Conservation (phyloP, 768 basidiomycete genomes). For the Russula sp. region DNA sequence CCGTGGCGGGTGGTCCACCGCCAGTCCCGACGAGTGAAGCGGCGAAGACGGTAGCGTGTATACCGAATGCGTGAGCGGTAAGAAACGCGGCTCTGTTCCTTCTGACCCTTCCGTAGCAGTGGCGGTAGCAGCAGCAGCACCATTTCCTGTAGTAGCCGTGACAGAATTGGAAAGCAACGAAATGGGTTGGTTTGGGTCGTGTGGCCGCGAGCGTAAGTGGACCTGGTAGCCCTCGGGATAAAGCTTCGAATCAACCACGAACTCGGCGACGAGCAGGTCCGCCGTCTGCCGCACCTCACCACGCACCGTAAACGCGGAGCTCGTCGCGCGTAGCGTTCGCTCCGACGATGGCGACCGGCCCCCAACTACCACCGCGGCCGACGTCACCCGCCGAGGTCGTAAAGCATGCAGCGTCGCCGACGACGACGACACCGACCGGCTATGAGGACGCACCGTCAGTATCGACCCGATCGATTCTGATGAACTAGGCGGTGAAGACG, state of each 20-base stretch:
- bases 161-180: constrained; percentile 25
- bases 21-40: constrained; percentile 64
- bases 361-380: constrained; percentile 19
- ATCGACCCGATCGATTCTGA: constrained; percentile 5
- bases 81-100: constrained; percentile 22
- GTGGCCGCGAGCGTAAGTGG: constrained; percentile 36
- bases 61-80: constrained; percentile 53
- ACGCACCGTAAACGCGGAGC: constrained; percentile 54
- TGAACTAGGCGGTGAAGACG: background rate
- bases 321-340: constrained; percentile 28
- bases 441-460: constrained; percentile 11
- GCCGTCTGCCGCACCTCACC: constrained; percentile 53
- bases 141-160: background rate
- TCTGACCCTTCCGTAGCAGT: background rate
- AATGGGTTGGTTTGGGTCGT: constrained; percentile 34
- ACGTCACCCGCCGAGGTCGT: constrained; percentile 14
- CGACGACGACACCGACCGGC: constrained; percentile 17
- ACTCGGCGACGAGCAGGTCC: constrained; percentile 71
- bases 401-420: background rate
- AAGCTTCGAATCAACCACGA: constrained; percentile 74
- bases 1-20: constrained; percentile 44
- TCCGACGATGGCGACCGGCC: constrained; percentile 32
- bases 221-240: constrained; percentile 73
- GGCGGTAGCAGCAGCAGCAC: background rate
- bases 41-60: constrained; percentile 79